Evolutionary conservation across 1,284 basidiomycete genomes (phyloP).

Genomic region (Trametes polyzona): DNA sequence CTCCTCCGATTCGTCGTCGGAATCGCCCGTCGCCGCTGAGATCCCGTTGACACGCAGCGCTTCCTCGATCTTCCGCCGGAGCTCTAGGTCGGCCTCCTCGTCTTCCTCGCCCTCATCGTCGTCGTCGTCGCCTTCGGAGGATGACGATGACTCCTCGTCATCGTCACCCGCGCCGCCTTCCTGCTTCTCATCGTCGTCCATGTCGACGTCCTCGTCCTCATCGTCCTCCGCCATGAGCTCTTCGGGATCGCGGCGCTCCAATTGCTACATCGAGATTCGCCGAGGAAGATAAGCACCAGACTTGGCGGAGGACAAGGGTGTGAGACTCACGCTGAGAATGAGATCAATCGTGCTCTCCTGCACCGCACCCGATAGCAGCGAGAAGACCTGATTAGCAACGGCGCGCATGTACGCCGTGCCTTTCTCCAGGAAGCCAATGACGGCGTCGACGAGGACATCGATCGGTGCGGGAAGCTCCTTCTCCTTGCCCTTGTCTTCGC

Average conservation of each 20-base stretch:
- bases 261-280: slow-evolving; percentile 60
- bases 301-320: neutral
- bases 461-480: slow-evolving; percentile 61
- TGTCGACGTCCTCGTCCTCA: slow-evolving; percentile 45
- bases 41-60: slow-evolving; percentile 79
- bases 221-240: slow-evolving; percentile 54
- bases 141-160: slow-evolving; percentile 31
- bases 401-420: slow-evolving; percentile 84
- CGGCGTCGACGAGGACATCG: slow-evolving; percentile 85
- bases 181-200: slow-evolving; percentile 45
- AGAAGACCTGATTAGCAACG: slow-evolving; percentile 84
- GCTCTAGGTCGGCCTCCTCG: slow-evolving; percentile 64
- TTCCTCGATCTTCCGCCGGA: slow-evolving; percentile 78
- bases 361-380: slow-evolving; percentile 71
- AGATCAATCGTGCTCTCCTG: slow-evolving; percentile 81
- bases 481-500: slow-evolving; percentile 36
- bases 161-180: slow-evolving; percentile 43
- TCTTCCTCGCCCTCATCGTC: slow-evolving; percentile 52
- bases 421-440: slow-evolving; percentile 89
- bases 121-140: slow-evolving; percentile 51
- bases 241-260: slow-evolving; percentile 70
- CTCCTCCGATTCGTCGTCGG: slow-evolving; percentile 54
- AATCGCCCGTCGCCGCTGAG: slow-evolving; percentile 55
- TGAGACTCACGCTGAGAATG: slow-evolving; percentile 73
- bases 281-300: slow-evolving; percentile 17